phyloP scores from a whole-genome alignment of 805 yeast species.

The Pichia eremophila region DNA sequence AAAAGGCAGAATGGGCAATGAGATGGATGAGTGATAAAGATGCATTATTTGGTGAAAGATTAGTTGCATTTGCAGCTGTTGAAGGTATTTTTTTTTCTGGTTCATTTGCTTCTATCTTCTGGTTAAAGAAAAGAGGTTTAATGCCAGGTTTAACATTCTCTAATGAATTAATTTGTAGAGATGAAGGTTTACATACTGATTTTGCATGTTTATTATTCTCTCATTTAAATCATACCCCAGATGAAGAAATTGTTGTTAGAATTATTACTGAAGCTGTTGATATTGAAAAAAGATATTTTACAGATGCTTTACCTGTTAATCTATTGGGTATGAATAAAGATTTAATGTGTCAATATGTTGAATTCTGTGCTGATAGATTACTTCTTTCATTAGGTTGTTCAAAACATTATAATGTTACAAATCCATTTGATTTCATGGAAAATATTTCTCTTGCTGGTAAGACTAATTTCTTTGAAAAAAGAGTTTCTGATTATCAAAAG shows the following conservation, averaged over 20 bases:
- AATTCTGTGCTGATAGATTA: slow-evolving; percentile 94
- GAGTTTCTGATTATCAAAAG: slow-evolving; percentile 97
- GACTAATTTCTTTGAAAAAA: slow-evolving; percentile 97
- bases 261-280: slow-evolving; percentile 92
- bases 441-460: slow-evolving; percentile 97
- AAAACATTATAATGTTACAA: slow-evolving; percentile 76
- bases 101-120: slow-evolving; percentile 95
- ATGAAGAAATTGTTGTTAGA: slow-evolving; percentile 63
- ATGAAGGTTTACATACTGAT: slow-evolving; percentile 98
- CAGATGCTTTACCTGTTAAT: slow-evolving; percentile 90
- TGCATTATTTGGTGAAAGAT: slow-evolving; percentile 88
- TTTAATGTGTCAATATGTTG: slow-evolving; percentile 96
- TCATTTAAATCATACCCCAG: slow-evolving; percentile 86
- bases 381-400: slow-evolving; percentile 84
- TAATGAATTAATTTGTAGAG: slow-evolving; percentile 94
- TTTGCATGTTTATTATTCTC: slow-evolving; percentile 93
- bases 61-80: slow-evolving; percentile 97
- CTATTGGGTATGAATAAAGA: slow-evolving; percentile 90
- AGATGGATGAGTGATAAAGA: slow-evolving; percentile 90
- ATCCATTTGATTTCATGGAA: slow-evolving; percentile 99
- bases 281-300: slow-evolving; percentile 89
- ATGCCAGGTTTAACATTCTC: slow-evolving; percentile 99
- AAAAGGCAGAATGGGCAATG: slow-evolving; percentile 98
- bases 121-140: slow-evolving; percentile 97
- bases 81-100: slow-evolving; percentile 99